These are phyloP conservation scores for Fusarium albosuccineum DNA, from an alignment of 2,329 filamentous ascomycete genomes.

Conservation along the genomic window DNA sequence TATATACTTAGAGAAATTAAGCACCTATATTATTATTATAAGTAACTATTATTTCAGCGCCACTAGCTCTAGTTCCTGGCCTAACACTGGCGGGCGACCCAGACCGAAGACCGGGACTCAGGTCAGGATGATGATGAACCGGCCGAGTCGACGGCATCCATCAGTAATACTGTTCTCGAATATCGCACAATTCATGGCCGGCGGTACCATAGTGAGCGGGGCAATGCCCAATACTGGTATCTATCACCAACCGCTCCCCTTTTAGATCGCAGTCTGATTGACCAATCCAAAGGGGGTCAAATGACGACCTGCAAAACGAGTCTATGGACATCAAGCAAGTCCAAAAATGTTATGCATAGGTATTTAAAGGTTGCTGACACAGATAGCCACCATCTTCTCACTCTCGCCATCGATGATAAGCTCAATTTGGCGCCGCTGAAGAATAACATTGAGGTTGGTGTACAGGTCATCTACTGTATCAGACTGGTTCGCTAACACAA, in stretches of 20 bases:
- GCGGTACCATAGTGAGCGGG: background rate
- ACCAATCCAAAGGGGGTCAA: background rate
- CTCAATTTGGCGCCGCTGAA: conserved; percentile 9
- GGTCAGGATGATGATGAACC: conserved; percentile 2
- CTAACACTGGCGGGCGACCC: no score
- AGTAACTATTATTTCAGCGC: no score
- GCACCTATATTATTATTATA: no score
- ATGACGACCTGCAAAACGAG: conserved; percentile 15
- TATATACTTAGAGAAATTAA: no score
- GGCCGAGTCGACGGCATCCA: background rate
- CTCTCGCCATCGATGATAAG: background rate
- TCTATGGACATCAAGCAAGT: conserved; percentile 21
- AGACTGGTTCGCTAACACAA: no score
- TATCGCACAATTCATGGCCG: background rate
- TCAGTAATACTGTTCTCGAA: background rate
- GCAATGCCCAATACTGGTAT: background rate
- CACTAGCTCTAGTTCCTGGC: no score
- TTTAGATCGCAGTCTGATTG: background rate
- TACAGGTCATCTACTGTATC: no score
- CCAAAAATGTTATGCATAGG: fast-evolving
- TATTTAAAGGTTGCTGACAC: no score
- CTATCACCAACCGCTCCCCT: background rate
- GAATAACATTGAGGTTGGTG: background rate
- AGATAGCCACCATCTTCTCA: conserved; percentile 15
- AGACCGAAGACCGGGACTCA: background rate